Base-by-base conservation (phyloP, 495 filamentous ascomycete species). In the Aspergillus avenaceus region DNA sequence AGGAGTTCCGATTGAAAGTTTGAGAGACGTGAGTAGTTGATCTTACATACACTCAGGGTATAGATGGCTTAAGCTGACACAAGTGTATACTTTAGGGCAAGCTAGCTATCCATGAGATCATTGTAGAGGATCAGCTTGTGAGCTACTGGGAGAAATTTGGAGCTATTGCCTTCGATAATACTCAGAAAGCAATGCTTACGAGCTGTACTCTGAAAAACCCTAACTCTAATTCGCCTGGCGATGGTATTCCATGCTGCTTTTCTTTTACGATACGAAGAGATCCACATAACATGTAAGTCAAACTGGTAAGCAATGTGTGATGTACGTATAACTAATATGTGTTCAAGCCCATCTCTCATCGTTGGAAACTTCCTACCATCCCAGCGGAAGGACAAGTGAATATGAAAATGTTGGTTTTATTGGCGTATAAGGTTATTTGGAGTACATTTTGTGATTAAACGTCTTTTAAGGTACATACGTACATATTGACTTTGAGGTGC, bases 81-180 rank as follows among this genome's bases (percentile, higher is more conserved):
- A 9, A 16, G 8, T 37, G 26, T 36, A 40, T 14, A n/a, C 58
- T 41, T 2, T 53, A 97, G 92, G 93, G 93, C 36, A 95, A 95
- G 66, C 82, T 97, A 51, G 88, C 92, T 8, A 79, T 99, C 28
- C 95, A 99, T 65, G 91, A 99, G 60, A 91, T 99, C 44, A 83
- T 99, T 28, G 87, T 87, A 5, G 93, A 97, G 70, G 88, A 93
- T 41, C 91, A 91, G 48, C 80, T 95, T 41, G 95, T 97, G 53
- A 86, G 86, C 65, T 99, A 99, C 60, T 99, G 93, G 93, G 92
- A 99, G 69, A 96, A 97, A 60, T 97, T 97, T 61, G 91, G 91
- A 13, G 88, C 88, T n/a, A 97, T 99, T 59, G 93, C 95, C 18
- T 99, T 99, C 61, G 93, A 99, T 63, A 84, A 83, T 47, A 83